phyloP scores from a whole-genome alignment of 78 protist genomes.

The Guillardia theta region DNA sequence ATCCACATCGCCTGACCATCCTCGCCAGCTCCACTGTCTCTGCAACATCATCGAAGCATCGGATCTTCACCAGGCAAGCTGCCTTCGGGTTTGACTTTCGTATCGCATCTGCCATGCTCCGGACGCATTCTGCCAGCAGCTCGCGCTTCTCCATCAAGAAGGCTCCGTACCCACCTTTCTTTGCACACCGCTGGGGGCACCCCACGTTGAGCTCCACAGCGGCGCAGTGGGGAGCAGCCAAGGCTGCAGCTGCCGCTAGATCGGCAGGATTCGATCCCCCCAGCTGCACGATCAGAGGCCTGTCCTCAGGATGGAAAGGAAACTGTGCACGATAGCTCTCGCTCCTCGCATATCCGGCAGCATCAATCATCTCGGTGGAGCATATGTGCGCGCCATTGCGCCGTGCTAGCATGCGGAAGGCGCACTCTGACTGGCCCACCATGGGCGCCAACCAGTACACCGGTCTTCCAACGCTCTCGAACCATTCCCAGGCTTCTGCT shows the following conservation, averaged over 20 bases:
- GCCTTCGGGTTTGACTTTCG: not conserved
- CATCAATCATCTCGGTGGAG: conserved; percentile 25
- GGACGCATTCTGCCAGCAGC: not conserved
- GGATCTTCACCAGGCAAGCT: not conserved
- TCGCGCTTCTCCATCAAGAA: conserved; percentile 4
- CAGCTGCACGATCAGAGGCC: not conserved
- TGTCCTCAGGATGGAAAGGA: not conserved
- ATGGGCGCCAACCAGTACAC: conserved; percentile 12
- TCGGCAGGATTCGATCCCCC: not conserved
- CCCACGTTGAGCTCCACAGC: conserved; percentile 27
- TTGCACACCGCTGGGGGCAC: conserved; percentile 32
- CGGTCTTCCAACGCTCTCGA: not conserved
- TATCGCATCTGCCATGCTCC: not conserved
- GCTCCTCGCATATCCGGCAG: not conserved
- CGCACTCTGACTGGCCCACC: conserved; percentile 14
- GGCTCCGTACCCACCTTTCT: not conserved
- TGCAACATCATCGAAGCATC: not conserved
- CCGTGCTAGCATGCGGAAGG: not conserved
- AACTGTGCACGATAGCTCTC: not conserved
- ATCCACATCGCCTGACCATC: not conserved
- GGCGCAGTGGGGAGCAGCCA: conserved; percentile 15
- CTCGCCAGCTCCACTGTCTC: not conserved
- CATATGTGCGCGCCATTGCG: not conserved
- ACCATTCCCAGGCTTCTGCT: not conserved
- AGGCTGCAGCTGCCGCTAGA: not conserved